Conservation (phyloP, 208 protist species). For the Acanthamoeba royreba region DNA sequence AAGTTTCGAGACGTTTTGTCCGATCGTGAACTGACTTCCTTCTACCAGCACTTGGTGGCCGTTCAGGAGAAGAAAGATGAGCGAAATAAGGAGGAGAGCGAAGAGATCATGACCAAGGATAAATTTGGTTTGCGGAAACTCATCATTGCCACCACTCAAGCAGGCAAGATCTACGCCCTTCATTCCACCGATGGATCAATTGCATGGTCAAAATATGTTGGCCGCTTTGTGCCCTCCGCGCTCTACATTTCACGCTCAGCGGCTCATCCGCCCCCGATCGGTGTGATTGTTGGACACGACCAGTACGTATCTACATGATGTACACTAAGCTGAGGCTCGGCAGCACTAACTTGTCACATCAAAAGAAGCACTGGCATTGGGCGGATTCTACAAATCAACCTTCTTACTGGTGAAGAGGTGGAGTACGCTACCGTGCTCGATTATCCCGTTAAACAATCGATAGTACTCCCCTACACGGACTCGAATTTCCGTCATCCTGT, state of each 20-base stretch:
- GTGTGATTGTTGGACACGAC: background rate
- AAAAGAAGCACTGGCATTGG: background rate
- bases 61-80: background rate
- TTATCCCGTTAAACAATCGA: background rate
- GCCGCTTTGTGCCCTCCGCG: background rate
- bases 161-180: constrained; percentile 31
- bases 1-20: background rate
- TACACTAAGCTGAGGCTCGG: background rate
- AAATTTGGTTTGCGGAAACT: background rate
- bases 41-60: background rate
- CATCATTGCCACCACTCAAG: background rate
- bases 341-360: background rate
- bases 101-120: background rate
- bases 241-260: background rate
- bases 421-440: background rate
- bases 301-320: background rate
- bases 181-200: background rate
- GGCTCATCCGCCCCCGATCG: background rate
- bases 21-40: background rate
- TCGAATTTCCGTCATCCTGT: background rate
- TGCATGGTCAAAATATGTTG: background rate
- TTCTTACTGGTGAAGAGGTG: constrained; percentile 4
- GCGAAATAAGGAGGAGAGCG: background rate
- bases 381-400: background rate
- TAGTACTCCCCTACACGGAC: background rate